Conservation (phyloP, 768 basidiomycete genomes). For the Crassisporium funariophilum region DNA sequence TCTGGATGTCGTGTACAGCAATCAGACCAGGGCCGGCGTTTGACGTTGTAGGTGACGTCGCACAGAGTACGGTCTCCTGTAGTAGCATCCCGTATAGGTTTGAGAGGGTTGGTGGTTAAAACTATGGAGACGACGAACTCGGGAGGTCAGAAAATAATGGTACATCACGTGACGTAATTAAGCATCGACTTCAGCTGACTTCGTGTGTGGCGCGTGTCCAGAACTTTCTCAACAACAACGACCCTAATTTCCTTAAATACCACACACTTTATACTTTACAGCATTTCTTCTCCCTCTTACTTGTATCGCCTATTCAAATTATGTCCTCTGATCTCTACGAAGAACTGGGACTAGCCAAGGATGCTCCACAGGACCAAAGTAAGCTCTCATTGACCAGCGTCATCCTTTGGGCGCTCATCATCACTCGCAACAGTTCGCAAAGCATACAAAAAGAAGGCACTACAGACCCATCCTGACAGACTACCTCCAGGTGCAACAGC, state of each 20-base stretch:
- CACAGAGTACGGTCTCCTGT: constrained; percentile 70
- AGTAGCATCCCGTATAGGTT: constrained; percentile 54
- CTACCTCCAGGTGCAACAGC: constrained; percentile 55
- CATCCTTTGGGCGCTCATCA: constrained; percentile 7
- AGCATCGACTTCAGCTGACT: constrained; percentile 7
- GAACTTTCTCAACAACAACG: constrained; percentile 26
- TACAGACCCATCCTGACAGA: constrained; percentile 78
- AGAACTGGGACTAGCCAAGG: constrained; percentile 50
- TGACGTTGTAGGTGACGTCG: constrained; percentile 52
- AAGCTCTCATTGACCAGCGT: constrained; percentile 26
- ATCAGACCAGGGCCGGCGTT: constrained; percentile 62
- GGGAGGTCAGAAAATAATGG: constrained; percentile 8
- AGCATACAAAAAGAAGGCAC: constrained; percentile 74
- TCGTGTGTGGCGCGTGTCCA: constrained; percentile 31
- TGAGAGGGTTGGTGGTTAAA: constrained; percentile 8
- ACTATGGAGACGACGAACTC: constrained; percentile 3
- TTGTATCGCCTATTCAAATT: constrained; percentile 6
- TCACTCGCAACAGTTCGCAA: constrained; percentile 55
- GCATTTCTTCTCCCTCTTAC: constrained; percentile 12
- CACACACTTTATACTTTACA: constrained; percentile 6
- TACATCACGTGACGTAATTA: constrained; percentile 26
- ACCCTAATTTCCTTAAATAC: background rate
- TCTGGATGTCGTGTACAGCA: constrained; percentile 80
- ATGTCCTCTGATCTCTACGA: constrained; percentile 71
- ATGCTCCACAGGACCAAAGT: constrained; percentile 69